Base-by-base conservation (phyloP, 2,329 filamentous ascomycete genomes). In the Chaetomium olivaceum region DNA sequence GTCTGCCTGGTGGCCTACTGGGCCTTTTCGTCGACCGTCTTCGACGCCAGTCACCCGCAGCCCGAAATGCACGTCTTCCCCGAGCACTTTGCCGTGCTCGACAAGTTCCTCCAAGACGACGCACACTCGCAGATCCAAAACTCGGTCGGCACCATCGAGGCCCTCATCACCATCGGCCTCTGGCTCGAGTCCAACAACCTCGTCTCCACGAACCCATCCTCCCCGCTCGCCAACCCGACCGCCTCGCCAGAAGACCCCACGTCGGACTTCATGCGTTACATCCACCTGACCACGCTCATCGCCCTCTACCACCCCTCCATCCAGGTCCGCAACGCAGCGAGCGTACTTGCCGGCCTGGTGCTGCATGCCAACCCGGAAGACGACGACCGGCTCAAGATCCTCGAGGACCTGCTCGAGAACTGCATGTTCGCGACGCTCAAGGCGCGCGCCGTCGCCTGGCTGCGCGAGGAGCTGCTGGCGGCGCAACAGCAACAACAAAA, bases 331-430 rank as follows among this genome's bases (percentile, higher is more conserved):
- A 87, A 86, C 69, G 83, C 84, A 0, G 81, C 84, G 3, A 85
- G 81, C 2, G 75, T 77, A 2, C 79, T 87, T 14, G 85, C 85
- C 2, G 85, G 85, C 8, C 73, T 76, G 1, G 76, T 87, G 16
- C 78, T 87, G 43, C 87, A 89, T 71, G 79, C 84, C 2, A 82
- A 89, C 67, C 86, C 87, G 0, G 81, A 86, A 29, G 85, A 87
- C 66, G 80, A 83, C 3, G 81, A 85, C 71, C 81, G 87, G 5
- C 77, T 90, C 19, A 80, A 82, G 31, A 89, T 90, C 68, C 80
- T 90, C 9, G 84, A 87, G 61, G 87, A 90, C 71, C 80, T 89
- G 14, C 76, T 90, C 14, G 86, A 89, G 75, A 87, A 89, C 73
- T 89, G 87, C 78, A 82, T 85, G 70, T 89, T 87, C 70, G 81